Conservation (phyloP, 495 filamentous ascomycete species). For the Penicillium paradoxum region DNA sequence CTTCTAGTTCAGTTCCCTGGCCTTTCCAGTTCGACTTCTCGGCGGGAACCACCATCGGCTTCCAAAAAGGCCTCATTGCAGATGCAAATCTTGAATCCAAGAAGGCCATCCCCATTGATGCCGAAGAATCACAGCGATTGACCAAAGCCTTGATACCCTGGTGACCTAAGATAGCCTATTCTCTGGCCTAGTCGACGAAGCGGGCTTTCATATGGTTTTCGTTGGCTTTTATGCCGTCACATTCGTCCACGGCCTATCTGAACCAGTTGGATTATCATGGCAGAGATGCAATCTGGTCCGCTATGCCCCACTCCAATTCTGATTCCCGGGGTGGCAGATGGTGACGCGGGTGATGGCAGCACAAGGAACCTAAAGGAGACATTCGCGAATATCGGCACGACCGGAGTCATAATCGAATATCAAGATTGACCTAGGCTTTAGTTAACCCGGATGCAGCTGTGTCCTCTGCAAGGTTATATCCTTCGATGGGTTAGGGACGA, state of each 20-base stretch:
- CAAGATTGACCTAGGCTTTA: slow-evolving; percentile 34
- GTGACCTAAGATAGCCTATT: slow-evolving; percentile 39
- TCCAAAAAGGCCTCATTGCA: slow-evolving; percentile 9
- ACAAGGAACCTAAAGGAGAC: slow-evolving; percentile 41
- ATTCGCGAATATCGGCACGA: slow-evolving; percentile 34
- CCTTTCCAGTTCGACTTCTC: slow-evolving; percentile 28
- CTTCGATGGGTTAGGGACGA: slow-evolving; percentile 41
- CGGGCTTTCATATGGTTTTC: slow-evolving; percentile 39
- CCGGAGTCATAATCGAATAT: slow-evolving; percentile 42
- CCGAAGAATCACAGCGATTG: slow-evolving; percentile 31
- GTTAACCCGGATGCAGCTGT: background rate
- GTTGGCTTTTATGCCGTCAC: slow-evolving; percentile 33
- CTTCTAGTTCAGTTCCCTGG: slow-evolving; percentile 25
- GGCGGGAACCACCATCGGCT: background rate
- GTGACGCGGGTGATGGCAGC: slow-evolving; percentile 39
- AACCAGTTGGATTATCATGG: slow-evolving; percentile 43
- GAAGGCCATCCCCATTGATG: slow-evolving; percentile 36
- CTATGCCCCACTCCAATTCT: slow-evolving; percentile 30
- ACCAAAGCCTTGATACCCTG: slow-evolving; percentile 28
- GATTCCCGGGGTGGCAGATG: slow-evolving; percentile 36
- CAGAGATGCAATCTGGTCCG: slow-evolving; percentile 40
- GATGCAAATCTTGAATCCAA: slow-evolving; percentile 19
- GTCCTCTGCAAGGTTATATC: too few species aligned
- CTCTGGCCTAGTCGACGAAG: slow-evolving; percentile 37
- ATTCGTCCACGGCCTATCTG: slow-evolving; percentile 33